Conservation (phyloP, 2,329 filamentous ascomycete genomes). For the Macroventuria anomochaeta region DNA sequence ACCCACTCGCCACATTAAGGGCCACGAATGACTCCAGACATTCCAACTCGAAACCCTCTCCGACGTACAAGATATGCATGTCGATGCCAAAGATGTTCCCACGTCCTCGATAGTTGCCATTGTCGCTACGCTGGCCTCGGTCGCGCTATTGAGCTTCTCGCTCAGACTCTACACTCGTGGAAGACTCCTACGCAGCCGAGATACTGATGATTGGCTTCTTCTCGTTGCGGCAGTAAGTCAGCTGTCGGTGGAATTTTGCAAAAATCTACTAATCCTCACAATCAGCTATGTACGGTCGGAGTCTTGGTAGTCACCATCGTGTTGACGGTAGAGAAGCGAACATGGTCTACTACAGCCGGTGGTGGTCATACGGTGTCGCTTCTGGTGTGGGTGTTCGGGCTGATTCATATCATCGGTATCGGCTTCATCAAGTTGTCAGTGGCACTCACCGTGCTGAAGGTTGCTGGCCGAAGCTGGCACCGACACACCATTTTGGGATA, state of each 20-base stretch:
- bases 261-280: background rate
- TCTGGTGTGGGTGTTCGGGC: slow-evolving; percentile 45
- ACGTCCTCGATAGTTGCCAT: slow-evolving; percentile 45
- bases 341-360: background rate
- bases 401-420: slow-evolving; percentile 53
- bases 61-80: slow-evolving; percentile 28
- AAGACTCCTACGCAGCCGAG: slow-evolving; percentile 55
- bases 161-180: slow-evolving; percentile 55
- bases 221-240: slow-evolving; percentile 47
- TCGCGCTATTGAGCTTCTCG: slow-evolving; percentile 51
- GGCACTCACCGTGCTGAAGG: slow-evolving; percentile 54
- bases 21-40: slow-evolving; percentile 25
- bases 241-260: background rate
- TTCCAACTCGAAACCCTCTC: slow-evolving; percentile 14
- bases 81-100: slow-evolving; percentile 23
- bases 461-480: slow-evolving; percentile 46
- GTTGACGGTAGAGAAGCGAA: background rate
- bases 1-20: slow-evolving; percentile 1
- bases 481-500: slow-evolving; percentile 50
- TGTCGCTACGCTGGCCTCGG: slow-evolving; percentile 48
- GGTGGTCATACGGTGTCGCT: background rate
- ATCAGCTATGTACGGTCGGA: slow-evolving; percentile 22
- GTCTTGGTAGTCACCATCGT: slow-evolving; percentile 14
- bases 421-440: slow-evolving; percentile 57
- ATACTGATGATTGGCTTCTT: slow-evolving; percentile 59